Evolutionary conservation across 2,329 filamentous ascomycete species (phyloP).

Genomic region (Colletotrichum euphorbiae): DNA sequence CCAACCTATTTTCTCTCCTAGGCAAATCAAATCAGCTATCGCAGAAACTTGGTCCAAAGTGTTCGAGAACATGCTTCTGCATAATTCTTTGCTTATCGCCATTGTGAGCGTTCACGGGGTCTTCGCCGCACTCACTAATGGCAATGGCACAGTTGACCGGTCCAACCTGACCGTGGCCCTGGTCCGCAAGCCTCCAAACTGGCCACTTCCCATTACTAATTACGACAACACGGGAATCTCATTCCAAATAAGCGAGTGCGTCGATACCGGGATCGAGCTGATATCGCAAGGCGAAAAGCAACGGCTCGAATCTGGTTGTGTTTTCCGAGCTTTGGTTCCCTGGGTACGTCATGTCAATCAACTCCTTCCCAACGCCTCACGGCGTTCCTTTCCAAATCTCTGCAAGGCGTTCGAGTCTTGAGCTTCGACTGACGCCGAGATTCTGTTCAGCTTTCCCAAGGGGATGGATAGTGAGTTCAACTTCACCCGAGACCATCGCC

Average conservation of each 20-base stretch:
- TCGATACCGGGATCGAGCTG: conserved; percentile 17
- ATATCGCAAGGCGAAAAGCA: not conserved
- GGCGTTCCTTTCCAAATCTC: not conserved
- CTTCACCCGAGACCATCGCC: conserved; percentile 9
- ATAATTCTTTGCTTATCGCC: not conserved
- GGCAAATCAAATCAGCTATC: too few relatives aligned
- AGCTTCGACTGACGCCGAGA: too few relatives aligned
- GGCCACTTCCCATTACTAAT: conserved; percentile 18
- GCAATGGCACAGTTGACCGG: conserved; percentile 8
- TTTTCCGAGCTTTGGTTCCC: conserved; percentile 28
- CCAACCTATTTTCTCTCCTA: too few relatives aligned
- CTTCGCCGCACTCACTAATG: not conserved
- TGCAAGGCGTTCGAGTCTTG: too few relatives aligned
- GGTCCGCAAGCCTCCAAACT: conserved; percentile 18
- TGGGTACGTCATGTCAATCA: not conserved
- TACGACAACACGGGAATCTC: conserved; percentile 11
- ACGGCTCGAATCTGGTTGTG: conserved; percentile 13
- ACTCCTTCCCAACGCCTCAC: not conserved
- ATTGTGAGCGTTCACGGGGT: not conserved
- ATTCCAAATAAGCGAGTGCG: conserved; percentile 19
- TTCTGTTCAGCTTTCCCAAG: conserved; percentile 10
- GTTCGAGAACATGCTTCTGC: too few relatives aligned
- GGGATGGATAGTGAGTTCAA: conserved; percentile 11
- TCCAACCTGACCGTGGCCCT: conserved; percentile 8
- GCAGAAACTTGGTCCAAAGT: too few relatives aligned